phyloP scores from a whole-genome alignment of 164 flowering plant species.

The Stephania yunnanensis region DNA sequence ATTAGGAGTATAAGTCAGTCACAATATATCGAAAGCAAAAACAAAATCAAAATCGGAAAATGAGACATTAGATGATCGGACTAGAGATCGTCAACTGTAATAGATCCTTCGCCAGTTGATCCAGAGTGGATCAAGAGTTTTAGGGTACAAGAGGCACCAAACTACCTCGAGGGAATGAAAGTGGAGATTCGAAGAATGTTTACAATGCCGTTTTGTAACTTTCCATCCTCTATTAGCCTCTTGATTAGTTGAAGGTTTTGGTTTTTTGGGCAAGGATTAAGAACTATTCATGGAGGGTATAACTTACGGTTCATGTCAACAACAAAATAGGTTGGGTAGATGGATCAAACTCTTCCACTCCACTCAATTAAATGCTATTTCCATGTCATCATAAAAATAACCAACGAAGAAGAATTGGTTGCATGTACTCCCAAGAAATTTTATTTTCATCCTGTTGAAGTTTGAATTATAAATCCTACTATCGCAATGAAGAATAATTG shows the following conservation, averaged over 20 bases:
- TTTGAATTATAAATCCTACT: background rate
- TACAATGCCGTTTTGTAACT: background rate
- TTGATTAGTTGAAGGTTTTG: background rate
- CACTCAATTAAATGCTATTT: too few relatives aligned
- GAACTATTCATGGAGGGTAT: background rate
- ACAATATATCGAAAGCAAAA: background rate
- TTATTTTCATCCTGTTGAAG: background rate
- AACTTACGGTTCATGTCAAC: too few relatives aligned
- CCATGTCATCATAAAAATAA: too few relatives aligned
- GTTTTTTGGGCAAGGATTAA: background rate
- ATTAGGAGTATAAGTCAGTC: slow-evolving; percentile 14
- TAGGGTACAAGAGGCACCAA: background rate
- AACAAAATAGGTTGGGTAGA: too few relatives aligned
- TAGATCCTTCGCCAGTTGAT: background rate
- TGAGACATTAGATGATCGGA: background rate
- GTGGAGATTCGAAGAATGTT: background rate
- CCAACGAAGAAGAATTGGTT: background rate
- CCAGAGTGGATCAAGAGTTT: background rate
- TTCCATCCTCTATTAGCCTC: background rate
- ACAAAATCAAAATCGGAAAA: background rate
- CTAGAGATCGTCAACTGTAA: background rate
- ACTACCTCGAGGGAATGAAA: background rate
- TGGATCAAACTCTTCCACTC: too few relatives aligned
- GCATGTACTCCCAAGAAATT: background rate
- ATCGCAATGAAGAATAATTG: slow-evolving; percentile 5